These are phyloP conservation scores for Alternaria ventricosa DNA, from an alignment of 2,329 filamentous ascomycete species.

Conservation along the genomic window DNA sequence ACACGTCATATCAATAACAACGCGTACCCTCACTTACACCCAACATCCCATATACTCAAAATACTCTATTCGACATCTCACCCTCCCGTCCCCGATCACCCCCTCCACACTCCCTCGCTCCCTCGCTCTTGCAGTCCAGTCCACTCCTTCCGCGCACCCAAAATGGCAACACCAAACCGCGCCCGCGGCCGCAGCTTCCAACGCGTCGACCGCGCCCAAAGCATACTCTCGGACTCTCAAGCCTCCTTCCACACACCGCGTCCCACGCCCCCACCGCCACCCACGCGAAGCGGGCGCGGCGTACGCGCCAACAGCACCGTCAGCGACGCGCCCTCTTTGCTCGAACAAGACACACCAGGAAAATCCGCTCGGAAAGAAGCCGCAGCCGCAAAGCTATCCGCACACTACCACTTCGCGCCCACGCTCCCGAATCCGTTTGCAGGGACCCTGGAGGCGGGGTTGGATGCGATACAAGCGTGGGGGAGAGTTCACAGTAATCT, in stretches of 20 bases:
- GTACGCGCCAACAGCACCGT: background rate
- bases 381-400: background rate
- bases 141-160: background rate
- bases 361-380: background rate
- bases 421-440: conserved; percentile 31
- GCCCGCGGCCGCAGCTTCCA: background rate
- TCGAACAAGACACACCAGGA: background rate
- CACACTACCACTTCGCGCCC: conserved; percentile 25
- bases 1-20: background rate
- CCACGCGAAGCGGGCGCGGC: background rate
- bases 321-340: background rate
- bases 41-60: background rate
- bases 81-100: background rate
- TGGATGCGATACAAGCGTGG: conserved; percentile 31
- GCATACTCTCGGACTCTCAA: conserved; percentile 4
- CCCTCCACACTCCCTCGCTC: background rate
- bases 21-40: background rate
- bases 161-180: background rate
- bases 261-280: conserved; percentile 4
- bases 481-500: background rate
- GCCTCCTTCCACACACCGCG: background rate
- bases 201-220: conserved; percentile 10
- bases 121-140: background rate
- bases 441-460: conserved; percentile 28
- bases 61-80: background rate